phyloP scores from a whole-genome alignment of 768 basidiomycete genomes.

The Boletus eberwhitei region DNA sequence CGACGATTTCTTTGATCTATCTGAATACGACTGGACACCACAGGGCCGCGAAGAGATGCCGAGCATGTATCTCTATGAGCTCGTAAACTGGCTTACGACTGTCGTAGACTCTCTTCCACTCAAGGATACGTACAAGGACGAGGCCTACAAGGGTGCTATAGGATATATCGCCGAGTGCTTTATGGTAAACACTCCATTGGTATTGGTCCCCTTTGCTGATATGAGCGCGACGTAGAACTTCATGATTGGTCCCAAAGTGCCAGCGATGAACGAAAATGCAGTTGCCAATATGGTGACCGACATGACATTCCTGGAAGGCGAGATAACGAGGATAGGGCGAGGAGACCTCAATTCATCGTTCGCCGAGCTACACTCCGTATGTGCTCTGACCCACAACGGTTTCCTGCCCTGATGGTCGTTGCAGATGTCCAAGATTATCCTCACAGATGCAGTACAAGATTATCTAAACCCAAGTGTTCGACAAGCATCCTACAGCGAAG shows the following conservation, averaged over 20 bases:
- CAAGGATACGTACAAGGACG: conserved; percentile 81
- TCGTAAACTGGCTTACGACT: conserved; percentile 94
- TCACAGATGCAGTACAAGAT: conserved; percentile 71
- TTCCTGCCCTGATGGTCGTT: conserved; percentile 5
- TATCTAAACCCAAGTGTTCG: conserved; percentile 72
- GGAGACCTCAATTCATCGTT: conserved; percentile 70
- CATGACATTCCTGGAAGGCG: conserved; percentile 85
- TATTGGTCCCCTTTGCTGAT: neutral
- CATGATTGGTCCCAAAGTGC: conserved; percentile 69
- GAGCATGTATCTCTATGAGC: conserved; percentile 92
- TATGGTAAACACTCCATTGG: conserved; percentile 57
- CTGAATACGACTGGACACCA: conserved; percentile 94
- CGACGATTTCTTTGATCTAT: conserved; percentile 92
- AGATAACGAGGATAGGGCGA: conserved; percentile 73
- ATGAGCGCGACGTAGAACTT: conserved; percentile 52
- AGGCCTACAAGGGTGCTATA: conserved; percentile 87
- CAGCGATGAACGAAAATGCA: conserved; percentile 84
- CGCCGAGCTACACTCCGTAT: conserved; percentile 72
- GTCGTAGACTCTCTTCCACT: conserved; percentile 89
- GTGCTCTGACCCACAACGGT: conserved; percentile 20
- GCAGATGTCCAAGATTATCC: conserved; percentile 69
- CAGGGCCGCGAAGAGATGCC: conserved; percentile 66
- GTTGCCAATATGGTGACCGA: conserved; percentile 84
- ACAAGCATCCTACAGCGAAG: conserved; percentile 58
- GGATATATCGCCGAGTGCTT: conserved; percentile 83